Percentiles rank a stretch among this genome's conserved stretches.
Conservation (phyloP, 805 yeast genomes). For the Tetrapisispora pingtungensis region DNA sequence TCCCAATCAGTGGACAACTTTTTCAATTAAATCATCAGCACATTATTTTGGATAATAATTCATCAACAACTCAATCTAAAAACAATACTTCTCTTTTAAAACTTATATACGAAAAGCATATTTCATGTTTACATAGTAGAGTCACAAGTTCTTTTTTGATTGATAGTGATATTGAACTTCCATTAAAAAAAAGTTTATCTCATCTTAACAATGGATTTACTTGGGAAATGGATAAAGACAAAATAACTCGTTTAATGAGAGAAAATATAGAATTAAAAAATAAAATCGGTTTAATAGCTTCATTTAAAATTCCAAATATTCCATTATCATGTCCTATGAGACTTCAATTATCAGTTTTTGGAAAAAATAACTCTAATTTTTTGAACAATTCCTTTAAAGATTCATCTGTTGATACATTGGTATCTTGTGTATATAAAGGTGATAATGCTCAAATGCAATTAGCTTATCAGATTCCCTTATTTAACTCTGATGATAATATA, state of each 20-base stretch:
- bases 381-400: constrained; percentile 12
- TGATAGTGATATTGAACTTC: background rate
- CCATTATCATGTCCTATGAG: constrained; percentile 39
- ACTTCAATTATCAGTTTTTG: constrained; percentile 49
- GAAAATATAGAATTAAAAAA: constrained; percentile 15
- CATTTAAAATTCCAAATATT: constrained; percentile 44
- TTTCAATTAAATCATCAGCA: constrained; percentile 38
- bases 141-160: constrained; percentile 30
- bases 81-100: constrained; percentile 25
- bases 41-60: constrained; percentile 25
- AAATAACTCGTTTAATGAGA: background rate
- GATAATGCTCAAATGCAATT: constrained; percentile 47
- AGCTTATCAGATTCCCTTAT: constrained; percentile 45
- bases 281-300: constrained; percentile 41
- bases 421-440: constrained; percentile 45
- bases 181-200: background rate
- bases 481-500: background rate
- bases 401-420: constrained; percentile 37
- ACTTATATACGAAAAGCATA: constrained; percentile 19
- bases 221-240: background rate
- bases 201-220: background rate
- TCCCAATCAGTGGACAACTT: constrained; percentile 39
- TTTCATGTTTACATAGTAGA: constrained; percentile 35
- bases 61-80: constrained; percentile 13
- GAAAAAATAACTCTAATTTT: constrained; percentile 38